Percentiles rank a stretch among this genome's conserved stretches.
Evolutionary conservation across 169 alveolate species (phyloP).

Genomic region (Toxoplasma gondii): DNA sequence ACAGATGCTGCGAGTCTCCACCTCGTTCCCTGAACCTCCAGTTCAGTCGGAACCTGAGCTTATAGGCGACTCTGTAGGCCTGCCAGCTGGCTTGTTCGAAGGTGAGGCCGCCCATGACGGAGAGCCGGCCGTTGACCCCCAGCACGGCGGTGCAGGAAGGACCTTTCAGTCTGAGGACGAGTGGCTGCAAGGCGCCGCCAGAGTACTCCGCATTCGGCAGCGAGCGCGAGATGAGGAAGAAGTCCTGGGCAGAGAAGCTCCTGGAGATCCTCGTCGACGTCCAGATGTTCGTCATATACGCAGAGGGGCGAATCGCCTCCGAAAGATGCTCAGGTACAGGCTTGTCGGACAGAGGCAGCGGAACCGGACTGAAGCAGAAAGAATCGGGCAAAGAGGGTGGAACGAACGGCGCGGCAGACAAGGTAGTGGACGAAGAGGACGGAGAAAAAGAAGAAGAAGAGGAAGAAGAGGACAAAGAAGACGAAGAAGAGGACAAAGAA

Average conservation of each 20-base stretch:
- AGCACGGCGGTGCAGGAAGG: slow-evolving; percentile 66
- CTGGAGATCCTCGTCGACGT: slow-evolving; percentile 28
- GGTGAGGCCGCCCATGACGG: slow-evolving; percentile 64
- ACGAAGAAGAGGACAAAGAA: not conserved
- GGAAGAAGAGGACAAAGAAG: not conserved
- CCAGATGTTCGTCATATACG: slow-evolving; percentile 60
- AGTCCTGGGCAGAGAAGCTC: slow-evolving; percentile 31
- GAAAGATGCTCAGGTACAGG: not conserved
- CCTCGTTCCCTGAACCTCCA: slow-evolving; percentile 41
- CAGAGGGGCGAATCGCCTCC: slow-evolving; percentile 11
- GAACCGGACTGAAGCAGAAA: not conserved
- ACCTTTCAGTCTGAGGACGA: slow-evolving; percentile 42
- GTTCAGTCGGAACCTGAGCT: slow-evolving; percentile 38
- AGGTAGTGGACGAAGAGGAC: not conserved
- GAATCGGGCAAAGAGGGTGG: slow-evolving; percentile 1
- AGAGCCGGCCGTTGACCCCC: slow-evolving; percentile 46
- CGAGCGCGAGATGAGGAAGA: slow-evolving; percentile 64
- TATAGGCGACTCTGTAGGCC: slow-evolving; percentile 61
- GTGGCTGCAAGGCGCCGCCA: slow-evolving; percentile 41
- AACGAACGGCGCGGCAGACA: not conserved
- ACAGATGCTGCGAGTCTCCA: not conserved
- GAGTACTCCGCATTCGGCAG: slow-evolving; percentile 48
- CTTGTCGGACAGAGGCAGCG: not conserved
- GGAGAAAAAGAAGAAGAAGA: not conserved
- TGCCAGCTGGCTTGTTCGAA: slow-evolving; percentile 65